Base-by-base conservation (phyloP, 2,329 filamentous ascomycete species). In the Cladosporium velox region DNA sequence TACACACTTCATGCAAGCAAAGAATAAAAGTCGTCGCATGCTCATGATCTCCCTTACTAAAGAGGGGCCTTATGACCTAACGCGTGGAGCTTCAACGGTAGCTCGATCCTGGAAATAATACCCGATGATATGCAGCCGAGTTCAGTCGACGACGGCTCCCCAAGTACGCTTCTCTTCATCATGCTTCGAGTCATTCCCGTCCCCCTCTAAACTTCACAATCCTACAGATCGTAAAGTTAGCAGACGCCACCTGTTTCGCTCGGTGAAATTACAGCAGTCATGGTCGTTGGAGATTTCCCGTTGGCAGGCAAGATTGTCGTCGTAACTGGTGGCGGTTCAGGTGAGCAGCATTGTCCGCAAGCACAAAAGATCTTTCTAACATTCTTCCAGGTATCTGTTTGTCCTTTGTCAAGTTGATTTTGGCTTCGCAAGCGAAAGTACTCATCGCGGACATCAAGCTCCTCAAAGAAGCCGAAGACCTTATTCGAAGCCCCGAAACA, bases 381-480 rank as follows among this genome's bases (percentile, higher is more conserved):
- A 30, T 21, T 55, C 51, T n/a, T 55, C 4, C 44, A 67, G 73
- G 73, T 34, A 75, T 74, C 65, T 66, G 68, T 32, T 67, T 75
- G 28, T 65, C 68, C 26, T 72, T 74, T 64, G 69, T 71, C 41
- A 65, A 66, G 32, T 67, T 69, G 5, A 66, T 67, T 34, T 34
- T 70, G 10, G 21, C 59, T 65, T 72, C 65, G 63, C 70, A 72
- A 21, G 72, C 73, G 18, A 71, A 68, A 65, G 72, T 77, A n/a
- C 70, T 79, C 44, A 74, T 79, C 57, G 77, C 72, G 1, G 77
- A 78, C 68, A 68, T 79, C 28, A 72, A 71, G 52, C 73, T 79
- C 57, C 75, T 72, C 4, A 7, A 65, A 6, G 74, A 76, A 63
- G 76, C 75, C 4, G 66, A 75, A 58, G 52, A 69, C 10, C 71